Base-by-base conservation (phyloP, 768 basidiomycete species). In the Calocybe gangraenosa region DNA sequence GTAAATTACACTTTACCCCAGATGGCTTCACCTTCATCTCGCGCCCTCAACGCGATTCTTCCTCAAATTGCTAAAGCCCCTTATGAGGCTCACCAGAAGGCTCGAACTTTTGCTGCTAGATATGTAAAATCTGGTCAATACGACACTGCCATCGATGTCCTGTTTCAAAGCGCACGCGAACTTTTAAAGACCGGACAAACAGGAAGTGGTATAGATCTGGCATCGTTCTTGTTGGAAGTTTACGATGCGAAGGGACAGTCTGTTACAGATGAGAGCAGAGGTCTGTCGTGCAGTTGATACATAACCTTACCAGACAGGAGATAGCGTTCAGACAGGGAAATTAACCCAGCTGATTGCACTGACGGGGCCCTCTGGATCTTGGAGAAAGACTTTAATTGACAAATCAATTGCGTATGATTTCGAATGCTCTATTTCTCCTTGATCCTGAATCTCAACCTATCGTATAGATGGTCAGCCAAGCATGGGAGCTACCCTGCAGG, bases 51-150 rank as follows among this genome's bases (percentile, higher is more conserved):
- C 50, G 87, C 86, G 8, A 90, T 87, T 53, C 68, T 86, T 47
- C 90, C 81, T 9, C 76, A 84, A 39, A 84, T 93, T 40, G 63
- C 75, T 4, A 70, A 73, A 8, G 79, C 84, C 8, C 90, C 92
- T 28, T 96, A 96, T 63, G 91, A 93, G 50, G 94, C 94, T 0
- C 95, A 97, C 57, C 94, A 97, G 65, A 97, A 97, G 66, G 92
- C 93, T 8, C 81, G 95, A 20, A 97, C 94, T 14, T 96, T 95
- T 53, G 92, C 92, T 3, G 84, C 93, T 3, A 78, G 94, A 56
- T 91, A 91, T 62, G 71, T 75, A 40, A 92, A 92, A 69, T 79
- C 88, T 2, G 73, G 71, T 2, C 86, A 94, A 54, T 84, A 85
- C 58, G 84, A 85, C 58, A 84, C 84, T 11, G 94, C 96, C 14